Evolutionary conservation across 495 filamentous ascomycete species (phyloP), one percentile per base, ranked within the genome.

Genomic region (Thozetella sp.): DNA sequence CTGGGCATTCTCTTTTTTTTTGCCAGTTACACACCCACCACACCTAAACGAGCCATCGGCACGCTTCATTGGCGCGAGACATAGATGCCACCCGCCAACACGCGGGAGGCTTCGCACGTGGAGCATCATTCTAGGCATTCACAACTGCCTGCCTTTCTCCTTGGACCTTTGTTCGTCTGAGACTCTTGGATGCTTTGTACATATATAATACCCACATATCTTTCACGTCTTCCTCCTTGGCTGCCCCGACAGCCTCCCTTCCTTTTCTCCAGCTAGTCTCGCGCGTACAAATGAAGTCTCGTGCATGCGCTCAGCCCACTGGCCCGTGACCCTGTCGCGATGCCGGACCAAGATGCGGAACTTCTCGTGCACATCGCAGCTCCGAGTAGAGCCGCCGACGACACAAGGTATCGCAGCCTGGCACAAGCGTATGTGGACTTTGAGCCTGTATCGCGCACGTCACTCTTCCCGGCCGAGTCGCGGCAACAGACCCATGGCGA

Each of bases 301-400:
- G n/a, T n/a, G n/a, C n/a, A n/a, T n/a, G n/a, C n/a, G n/a, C n/a
- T n/a, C n/a, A n/a, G n/a, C n/a, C n/a, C n/a, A n/a, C n/a, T n/a
- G n/a, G n/a, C n/a, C n/a, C n/a, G 12, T 19, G 43, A n/a, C 12
- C 9, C 9, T 27, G 26, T 19, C 22, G 43, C 50, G 37, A 69
- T 67, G 66, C 51, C 24, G 34, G 25, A 63, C 25, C 55, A 62
- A 25, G 68, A 76, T 30, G 71, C 76, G 17, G 88, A 92, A 74
- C 86, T 92, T 51, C 77, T 92, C 52, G 83, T 91, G 22, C 90
- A 92, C 70, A 79, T 88, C 64, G 77, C 84, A 27, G 90, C 88
- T 26, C 85, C 89, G 53, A 86, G 86, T 68, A 76, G 71, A 53
- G 79, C 69, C 25, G 65, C 64, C 45, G 87, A 92, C 60, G 90